Evolutionary conservation across 805 yeast species (phyloP).

Genomic region (Yamadazyma philogaea): DNA sequence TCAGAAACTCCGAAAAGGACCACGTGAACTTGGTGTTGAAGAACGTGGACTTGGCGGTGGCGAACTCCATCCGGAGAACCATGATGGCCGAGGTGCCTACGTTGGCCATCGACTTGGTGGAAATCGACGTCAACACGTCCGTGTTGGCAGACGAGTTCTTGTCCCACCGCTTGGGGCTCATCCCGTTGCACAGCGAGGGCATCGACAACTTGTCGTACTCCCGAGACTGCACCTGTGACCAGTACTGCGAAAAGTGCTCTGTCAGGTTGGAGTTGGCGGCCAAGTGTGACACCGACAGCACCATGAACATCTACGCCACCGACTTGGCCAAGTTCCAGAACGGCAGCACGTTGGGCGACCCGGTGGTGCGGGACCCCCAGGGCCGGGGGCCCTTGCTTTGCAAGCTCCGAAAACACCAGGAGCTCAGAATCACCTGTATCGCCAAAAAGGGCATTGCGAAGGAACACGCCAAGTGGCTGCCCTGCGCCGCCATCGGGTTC

Average conservation of each 20-base stretch:
- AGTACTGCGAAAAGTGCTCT: conserved; percentile 92
- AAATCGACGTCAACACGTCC: conserved; percentile 86
- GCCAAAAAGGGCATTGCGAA: conserved; percentile 97
- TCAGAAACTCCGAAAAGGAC: conserved; percentile 80
- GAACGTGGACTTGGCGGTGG: conserved; percentile 85
- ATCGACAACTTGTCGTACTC: conserved; percentile 83
- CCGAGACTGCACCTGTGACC: conserved; percentile 97
- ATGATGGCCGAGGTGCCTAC: conserved; percentile 98
- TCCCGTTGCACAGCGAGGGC: conserved; percentile 82
- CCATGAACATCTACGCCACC: conserved; percentile 85
- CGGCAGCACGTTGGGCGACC: conserved; percentile 64
- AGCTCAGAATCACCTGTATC: conserved; percentile 80
- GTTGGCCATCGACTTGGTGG: conserved; percentile 92
- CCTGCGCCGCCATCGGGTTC: conserved; percentile 91
- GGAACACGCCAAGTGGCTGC: conserved; percentile 99
- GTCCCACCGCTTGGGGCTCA: conserved; percentile 88
- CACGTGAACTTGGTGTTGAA: conserved; percentile 86
- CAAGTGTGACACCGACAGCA: conserved; percentile 81
- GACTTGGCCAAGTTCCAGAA: conserved; percentile 54
- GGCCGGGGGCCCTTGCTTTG: conserved; percentile 87
- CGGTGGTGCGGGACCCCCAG: conserved; percentile 75
- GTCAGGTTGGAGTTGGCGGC: conserved; percentile 85
- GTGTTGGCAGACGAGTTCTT: conserved; percentile 96
- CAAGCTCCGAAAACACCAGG: conserved; percentile 90
- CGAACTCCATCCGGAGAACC: conserved; percentile 86